Evolutionary conservation across 2,329 filamentous ascomycete species (phyloP).

Genomic region (Pyrenophora graminea): DNA sequence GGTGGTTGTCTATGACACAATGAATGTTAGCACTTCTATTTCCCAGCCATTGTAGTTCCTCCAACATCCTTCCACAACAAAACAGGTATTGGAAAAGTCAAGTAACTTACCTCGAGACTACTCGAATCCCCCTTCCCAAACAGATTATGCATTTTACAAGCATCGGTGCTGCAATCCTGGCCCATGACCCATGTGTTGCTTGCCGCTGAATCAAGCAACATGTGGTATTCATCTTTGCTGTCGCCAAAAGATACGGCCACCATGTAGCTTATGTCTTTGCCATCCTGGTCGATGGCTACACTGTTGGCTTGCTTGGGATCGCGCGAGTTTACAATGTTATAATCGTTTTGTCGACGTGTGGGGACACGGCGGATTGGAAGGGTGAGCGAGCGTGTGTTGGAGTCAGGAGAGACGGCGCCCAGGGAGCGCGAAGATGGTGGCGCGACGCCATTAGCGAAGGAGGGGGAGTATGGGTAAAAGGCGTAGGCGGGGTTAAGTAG

Average conservation of each 20-base stretch:
- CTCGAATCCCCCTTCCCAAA: constrained; percentile 70
- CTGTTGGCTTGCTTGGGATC: constrained; percentile 49
- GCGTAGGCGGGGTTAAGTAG: too few relatives aligned
- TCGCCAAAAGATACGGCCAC: constrained; percentile 56
- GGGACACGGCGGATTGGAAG: constrained; percentile 39
- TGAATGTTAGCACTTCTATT: neutral
- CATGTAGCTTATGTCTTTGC: constrained; percentile 60
- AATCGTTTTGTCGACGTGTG: constrained; percentile 53
- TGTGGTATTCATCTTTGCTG: constrained; percentile 55
- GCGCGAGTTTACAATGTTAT: constrained; percentile 47
- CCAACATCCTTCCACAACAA: too few relatives aligned
- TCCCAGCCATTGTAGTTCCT: too few relatives aligned
- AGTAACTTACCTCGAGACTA: constrained; percentile 55
- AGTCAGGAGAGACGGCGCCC: neutral
- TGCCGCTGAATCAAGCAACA: constrained; percentile 60
- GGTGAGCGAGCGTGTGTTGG: constrained; percentile 18
- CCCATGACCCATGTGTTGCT: constrained; percentile 84
- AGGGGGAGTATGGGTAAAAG: too few relatives aligned
- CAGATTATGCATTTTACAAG: constrained; percentile 71
- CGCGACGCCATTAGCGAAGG: too few relatives aligned
- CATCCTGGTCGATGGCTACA: constrained; percentile 58
- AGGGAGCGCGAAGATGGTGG: neutral
- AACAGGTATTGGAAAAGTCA: too few relatives aligned
- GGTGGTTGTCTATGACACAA: constrained; percentile 47
- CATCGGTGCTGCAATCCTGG: constrained; percentile 64